Conservation (phyloP, 768 basidiomycete genomes). For the Pleurotus tuoliensis region DNA sequence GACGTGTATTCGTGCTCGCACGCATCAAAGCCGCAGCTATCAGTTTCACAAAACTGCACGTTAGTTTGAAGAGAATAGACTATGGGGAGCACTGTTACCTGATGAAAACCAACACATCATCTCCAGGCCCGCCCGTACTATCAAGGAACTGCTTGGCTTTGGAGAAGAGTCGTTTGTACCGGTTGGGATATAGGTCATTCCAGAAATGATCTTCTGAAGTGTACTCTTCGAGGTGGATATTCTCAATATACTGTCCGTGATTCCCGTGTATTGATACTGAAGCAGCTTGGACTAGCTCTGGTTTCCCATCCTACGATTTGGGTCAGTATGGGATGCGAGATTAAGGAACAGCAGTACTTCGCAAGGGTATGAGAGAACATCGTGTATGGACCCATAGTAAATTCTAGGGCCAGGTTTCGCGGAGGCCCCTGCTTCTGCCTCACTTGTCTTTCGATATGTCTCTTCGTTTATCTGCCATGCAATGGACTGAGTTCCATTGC, state of each 20-base stretch:
- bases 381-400: constrained; percentile 93
- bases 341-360: constrained; percentile 45
- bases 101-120: constrained; percentile 81
- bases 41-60: neutral
- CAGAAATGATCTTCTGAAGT: constrained; percentile 72
- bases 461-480: constrained; percentile 91
- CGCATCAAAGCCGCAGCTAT: constrained; percentile 91
- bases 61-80: neutral
- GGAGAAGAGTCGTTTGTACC: constrained; percentile 56
- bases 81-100: constrained; percentile 44
- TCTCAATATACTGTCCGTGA: constrained; percentile 87
- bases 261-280: constrained; percentile 74
- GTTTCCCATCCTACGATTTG: constrained; percentile 68
- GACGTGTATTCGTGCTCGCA: constrained; percentile 85
- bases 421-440: constrained; percentile 39
- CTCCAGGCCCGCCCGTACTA: constrained; percentile 56
- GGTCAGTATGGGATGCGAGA: neutral
- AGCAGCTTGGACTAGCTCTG: constrained; percentile 77
- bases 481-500: constrained; percentile 93
- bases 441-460: constrained; percentile 65
- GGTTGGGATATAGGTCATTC: constrained; percentile 62
- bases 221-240: constrained; percentile 79
- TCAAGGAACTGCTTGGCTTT: constrained; percentile 72
- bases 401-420: constrained; percentile 50
- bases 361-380: constrained; percentile 88